phyloP scores from a whole-genome alignment of 2,329 filamentous ascomycete species.

The Mycosphaerella sp. region DNA sequence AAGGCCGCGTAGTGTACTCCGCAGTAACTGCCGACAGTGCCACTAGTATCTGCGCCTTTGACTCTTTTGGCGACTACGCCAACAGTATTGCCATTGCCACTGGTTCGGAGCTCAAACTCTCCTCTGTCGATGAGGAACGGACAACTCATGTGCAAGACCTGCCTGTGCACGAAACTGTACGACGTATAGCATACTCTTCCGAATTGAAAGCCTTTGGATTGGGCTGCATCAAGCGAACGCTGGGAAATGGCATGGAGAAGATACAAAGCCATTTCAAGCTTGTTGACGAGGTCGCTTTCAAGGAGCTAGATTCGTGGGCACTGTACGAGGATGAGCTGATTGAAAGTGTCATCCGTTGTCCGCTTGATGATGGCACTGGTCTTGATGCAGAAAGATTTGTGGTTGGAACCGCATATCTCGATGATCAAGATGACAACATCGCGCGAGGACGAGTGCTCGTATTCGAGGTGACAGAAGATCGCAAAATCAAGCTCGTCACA shows the following conservation, averaged over 20 bases:
- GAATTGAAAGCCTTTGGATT: conserved; percentile 75
- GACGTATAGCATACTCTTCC: conserved; percentile 78
- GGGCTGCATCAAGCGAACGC: conserved; percentile 71
- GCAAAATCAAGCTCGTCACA: conserved; percentile 65
- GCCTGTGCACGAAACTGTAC: conserved; percentile 72
- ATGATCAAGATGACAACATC: conserved; percentile 48
- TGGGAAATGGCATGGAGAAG: conserved; percentile 65
- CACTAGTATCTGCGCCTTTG: conserved; percentile 73
- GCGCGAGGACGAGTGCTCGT: conserved; percentile 75
- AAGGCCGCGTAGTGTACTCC: conserved; percentile 84
- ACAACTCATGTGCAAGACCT: conserved; percentile 84
- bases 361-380: conserved; percentile 57
- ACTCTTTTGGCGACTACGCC: conserved; percentile 68
- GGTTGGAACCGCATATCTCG: conserved; percentile 79
- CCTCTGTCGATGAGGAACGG: conserved; percentile 72
- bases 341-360: conserved; percentile 73
- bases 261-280: conserved; percentile 77
- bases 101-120: conserved; percentile 62
- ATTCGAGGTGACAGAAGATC: conserved; percentile 71
- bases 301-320: conserved; percentile 64
- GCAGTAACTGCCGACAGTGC: conserved; percentile 87
- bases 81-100: conserved; percentile 76
- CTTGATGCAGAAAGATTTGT: conserved; percentile 69
- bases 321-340: conserved; percentile 68
- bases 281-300: conserved; percentile 84